Conservation (phyloP, 2,329 filamentous ascomycete genomes). For the Lasiodiplodia sp. region DNA sequence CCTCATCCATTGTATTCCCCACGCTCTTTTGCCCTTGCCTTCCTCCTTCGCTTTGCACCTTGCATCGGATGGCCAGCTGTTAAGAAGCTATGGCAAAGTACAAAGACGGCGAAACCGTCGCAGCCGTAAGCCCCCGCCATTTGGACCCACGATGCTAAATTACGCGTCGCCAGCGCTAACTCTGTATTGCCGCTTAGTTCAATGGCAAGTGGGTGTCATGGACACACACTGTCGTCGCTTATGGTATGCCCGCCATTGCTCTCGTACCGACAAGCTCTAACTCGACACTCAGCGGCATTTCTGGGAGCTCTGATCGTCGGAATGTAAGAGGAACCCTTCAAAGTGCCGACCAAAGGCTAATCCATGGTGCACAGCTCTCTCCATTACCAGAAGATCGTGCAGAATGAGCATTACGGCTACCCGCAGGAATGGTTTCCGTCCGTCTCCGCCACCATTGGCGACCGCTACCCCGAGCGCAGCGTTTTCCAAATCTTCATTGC, state of each 20-base stretch:
- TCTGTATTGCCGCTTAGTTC: slow-evolving; percentile 56
- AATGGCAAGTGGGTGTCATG: slow-evolving; percentile 92
- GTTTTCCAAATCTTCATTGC: slow-evolving; percentile 98
- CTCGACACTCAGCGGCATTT: slow-evolving; percentile 70
- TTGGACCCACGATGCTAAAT: neutral
- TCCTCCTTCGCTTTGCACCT: neutral
- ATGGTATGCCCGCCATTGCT: slow-evolving; percentile 60
- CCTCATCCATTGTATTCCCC: neutral
- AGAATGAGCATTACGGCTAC: slow-evolving; percentile 85
- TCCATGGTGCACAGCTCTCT: slow-evolving; percentile 60
- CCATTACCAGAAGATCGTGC: slow-evolving; percentile 96
- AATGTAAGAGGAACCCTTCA: slow-evolving; percentile 40
- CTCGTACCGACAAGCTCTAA: neutral
- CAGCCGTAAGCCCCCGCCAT: slow-evolving; percentile 56
- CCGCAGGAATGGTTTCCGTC: slow-evolving; percentile 97
- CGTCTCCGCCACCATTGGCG: slow-evolving; percentile 95
- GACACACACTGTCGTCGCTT: slow-evolving; percentile 83
- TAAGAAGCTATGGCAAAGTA: slow-evolving; percentile 62
- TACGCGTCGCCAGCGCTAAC: neutral
- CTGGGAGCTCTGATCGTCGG: slow-evolving; percentile 85
- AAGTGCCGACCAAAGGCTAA: neutral
- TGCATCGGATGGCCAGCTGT: slow-evolving; percentile 24
- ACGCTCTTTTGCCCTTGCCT: slow-evolving; percentile 11
- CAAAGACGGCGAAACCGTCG: slow-evolving; percentile 68
- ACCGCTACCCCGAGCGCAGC: slow-evolving; percentile 94